Evolutionary conservation across 345 rosid species (phyloP), one percentile per base, ranked within the genome.

Genomic region (Hibiscus mutabilis): DNA sequence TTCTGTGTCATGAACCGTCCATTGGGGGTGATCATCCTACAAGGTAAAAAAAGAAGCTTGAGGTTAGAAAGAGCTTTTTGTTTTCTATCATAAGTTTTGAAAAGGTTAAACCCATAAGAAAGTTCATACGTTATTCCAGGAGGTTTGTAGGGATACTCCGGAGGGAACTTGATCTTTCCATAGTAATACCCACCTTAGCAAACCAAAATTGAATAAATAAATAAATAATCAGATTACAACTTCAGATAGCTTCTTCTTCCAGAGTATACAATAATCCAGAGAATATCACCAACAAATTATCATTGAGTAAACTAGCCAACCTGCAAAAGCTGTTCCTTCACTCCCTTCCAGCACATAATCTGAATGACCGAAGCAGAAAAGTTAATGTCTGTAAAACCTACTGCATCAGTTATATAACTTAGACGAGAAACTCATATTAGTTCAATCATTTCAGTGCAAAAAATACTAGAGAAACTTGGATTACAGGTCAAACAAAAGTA

Each of bases 341-440:
- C 96, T 94, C 74, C 98, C 97, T 80, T 94, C 96, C 86, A 94
- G 80, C 71, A 94, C 93, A 66, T 94, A 94, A 84, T 94, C 98
- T 94, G 79, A 27, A 87, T 61, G 37, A 71, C 60, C 15, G 57
- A 80, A 59, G 70, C n/a, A 42, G 60, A 69, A 52, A 14, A 67
- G 71, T 37, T 35, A 60, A 69, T 29, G 27, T 72, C 25, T 46
- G 29, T 16, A 75, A 16, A 57, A 44, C 31, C 15, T 0, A 74
- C 59, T 8, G 49, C 31, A 69, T 73, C 58, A 71, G 14, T 40
- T 68, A 19, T n/a, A 71, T 1, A 49, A 60, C 44, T 75, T 51
- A 46, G 40, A 71, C 9, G n/a, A 35, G 56, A 40, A 63, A 35
- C 13, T 60, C 42, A 29, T n/a, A n/a, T 46, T 13, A 66, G 18